Conservation (phyloP, 768 basidiomycete genomes). For the Leccinum subgranulosum region DNA sequence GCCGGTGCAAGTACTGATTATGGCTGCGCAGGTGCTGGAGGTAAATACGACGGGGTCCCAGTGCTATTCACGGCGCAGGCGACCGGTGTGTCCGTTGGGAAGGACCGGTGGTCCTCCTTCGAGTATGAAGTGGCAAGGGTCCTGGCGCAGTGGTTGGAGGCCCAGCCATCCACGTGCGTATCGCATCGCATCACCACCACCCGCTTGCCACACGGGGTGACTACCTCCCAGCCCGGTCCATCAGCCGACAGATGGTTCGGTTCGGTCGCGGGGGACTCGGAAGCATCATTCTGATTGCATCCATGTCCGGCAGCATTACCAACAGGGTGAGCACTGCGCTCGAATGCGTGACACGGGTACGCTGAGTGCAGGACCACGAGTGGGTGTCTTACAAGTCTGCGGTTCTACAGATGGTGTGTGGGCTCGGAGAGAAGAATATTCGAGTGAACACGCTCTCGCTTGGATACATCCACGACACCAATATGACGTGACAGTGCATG, state of each 20-base stretch:
- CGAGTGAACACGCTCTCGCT: slow-evolving; percentile 76
- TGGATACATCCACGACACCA: slow-evolving; percentile 48
- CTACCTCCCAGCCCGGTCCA: too few relatives aligned
- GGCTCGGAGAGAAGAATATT: slow-evolving; percentile 62
- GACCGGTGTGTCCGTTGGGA: too few relatives aligned
- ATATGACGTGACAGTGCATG: too few relatives aligned
- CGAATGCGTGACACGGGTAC: not conserved
- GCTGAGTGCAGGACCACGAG: slow-evolving; percentile 54
- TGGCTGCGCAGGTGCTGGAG: slow-evolving; percentile 48
- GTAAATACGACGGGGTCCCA: slow-evolving; percentile 53
- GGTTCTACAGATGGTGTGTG: slow-evolving; percentile 80
- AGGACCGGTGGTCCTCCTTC: slow-evolving; percentile 19
- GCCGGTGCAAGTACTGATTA: not conserved
- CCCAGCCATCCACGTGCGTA: too few relatives aligned
- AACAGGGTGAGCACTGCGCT: slow-evolving; percentile 49
- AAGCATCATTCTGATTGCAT: slow-evolving; percentile 57
- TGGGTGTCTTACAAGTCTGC: slow-evolving; percentile 79
- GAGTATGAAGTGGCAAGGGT: too few relatives aligned
- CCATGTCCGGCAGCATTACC: slow-evolving; percentile 65
- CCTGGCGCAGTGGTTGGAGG: too few relatives aligned
- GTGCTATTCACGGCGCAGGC: slow-evolving; percentile 62
- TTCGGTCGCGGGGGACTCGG: slow-evolving; percentile 43
- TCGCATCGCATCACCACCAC: too few relatives aligned
- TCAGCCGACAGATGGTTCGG: slow-evolving; percentile 46
- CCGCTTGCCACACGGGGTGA: too few relatives aligned